Conservation (phyloP, 2,329 filamentous ascomycete species). For the Nothophaeocryptopus gaeumannii region DNA sequence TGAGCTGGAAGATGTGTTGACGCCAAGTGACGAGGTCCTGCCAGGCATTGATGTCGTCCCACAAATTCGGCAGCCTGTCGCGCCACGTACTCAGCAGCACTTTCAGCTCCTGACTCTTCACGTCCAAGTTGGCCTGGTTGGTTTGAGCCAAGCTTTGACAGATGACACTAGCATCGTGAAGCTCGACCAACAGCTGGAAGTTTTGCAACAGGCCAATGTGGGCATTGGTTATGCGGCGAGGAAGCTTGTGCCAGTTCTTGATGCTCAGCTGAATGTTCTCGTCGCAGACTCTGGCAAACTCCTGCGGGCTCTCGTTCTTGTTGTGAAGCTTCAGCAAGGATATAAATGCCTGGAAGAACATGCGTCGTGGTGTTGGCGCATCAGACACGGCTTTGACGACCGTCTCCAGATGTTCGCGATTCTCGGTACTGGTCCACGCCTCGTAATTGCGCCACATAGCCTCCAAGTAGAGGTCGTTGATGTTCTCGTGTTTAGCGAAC, state of each 20-base stretch:
- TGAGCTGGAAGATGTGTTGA: conserved; percentile 96
- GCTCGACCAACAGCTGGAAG: conserved; percentile 95
- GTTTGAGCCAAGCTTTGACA: conserved; percentile 86
- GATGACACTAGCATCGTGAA: conserved; percentile 96
- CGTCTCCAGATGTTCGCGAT: conserved; percentile 83
- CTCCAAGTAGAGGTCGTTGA: conserved; percentile 92
- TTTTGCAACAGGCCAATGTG: conserved; percentile 94
- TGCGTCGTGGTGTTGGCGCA: conserved; percentile 85
- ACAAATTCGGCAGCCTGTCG: conserved; percentile 91
- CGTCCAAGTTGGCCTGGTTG: conserved; percentile 78
- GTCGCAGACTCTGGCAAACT: conserved; percentile 88
- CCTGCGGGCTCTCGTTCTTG: conserved; percentile 73
- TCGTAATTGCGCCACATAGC: conserved; percentile 95
- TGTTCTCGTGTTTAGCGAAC: conserved; percentile 97
- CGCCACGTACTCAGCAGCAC: conserved; percentile 91
- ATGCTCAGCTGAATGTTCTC: conserved; percentile 97
- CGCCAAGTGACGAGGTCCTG: conserved; percentile 99
- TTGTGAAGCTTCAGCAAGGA: conserved; percentile 89
- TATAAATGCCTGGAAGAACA: conserved; percentile 99
- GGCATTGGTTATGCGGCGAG: conserved; percentile 85
- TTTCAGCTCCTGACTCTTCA: conserved; percentile 94
- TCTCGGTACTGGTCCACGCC: conserved; percentile 83
- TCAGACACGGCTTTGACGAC: conserved; percentile 98
- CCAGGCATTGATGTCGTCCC: conserved; percentile 99
- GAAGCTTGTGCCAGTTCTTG: conserved; percentile 98